These are phyloP conservation scores for Neonectria sp. DNA, from an alignment of 2,329 filamentous ascomycete genomes.

Conservation along the genomic window DNA sequence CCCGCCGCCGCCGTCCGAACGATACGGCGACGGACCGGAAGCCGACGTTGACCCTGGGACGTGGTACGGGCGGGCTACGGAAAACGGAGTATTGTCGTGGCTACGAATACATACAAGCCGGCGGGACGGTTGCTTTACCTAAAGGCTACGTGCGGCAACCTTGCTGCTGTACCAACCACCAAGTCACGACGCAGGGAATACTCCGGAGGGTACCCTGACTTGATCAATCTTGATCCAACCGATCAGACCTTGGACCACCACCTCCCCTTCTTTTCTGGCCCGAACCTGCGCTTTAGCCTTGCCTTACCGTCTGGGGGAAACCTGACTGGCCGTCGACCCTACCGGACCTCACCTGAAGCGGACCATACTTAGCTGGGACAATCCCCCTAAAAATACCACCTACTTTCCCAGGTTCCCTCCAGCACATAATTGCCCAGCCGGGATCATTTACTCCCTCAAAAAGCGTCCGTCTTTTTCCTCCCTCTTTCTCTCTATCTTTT, in stretches of 20 bases:
- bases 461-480: constrained; percentile 1
- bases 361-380: constrained; percentile 40
- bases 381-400: constrained; percentile 34
- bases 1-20: constrained; percentile 4
- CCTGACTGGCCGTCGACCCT: constrained; percentile 39
- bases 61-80: not conserved
- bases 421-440: constrained; percentile 21
- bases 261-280: constrained; percentile 17
- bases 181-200: constrained; percentile 7
- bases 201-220: constrained; percentile 1
- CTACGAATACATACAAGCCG: not conserved
- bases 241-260: constrained; percentile 15
- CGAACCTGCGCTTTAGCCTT: constrained; percentile 37
- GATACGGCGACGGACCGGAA: constrained; percentile 4
- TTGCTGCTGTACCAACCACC: not conserved
- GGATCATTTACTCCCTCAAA: constrained; percentile 23
- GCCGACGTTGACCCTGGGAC: not conserved
- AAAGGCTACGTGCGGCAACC: constrained; percentile 1
- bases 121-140: constrained; percentile 5
- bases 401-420: constrained; percentile 29
- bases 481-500: not conserved
- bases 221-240: constrained; percentile 26
- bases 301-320: constrained; percentile 44
- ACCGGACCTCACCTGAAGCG: constrained; percentile 49
- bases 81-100: not conserved